Conservation (phyloP, 1,139 yeast species). For the Geotrichum histeridarum region DNA sequence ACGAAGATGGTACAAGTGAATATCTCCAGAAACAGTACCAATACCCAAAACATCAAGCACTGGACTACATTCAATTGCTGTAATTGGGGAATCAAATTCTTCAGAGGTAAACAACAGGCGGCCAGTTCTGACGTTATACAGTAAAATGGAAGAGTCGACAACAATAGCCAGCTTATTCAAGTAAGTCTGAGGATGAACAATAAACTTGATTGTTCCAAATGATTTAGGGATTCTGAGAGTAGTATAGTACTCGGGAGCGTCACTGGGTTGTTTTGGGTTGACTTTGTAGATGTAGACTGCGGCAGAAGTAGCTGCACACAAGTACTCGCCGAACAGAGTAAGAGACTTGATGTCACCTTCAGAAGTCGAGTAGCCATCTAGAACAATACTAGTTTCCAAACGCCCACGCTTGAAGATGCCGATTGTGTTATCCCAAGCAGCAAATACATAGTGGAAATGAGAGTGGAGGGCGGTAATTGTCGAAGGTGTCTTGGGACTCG, state of each 20-base stretch:
- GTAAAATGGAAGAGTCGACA: conserved; percentile 50
- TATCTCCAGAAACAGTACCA: conserved; percentile 67
- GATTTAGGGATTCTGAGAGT: conserved; percentile 51
- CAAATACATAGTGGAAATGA: conserved; percentile 80
- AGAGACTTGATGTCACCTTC: conserved; percentile 45
- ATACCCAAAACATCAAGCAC: conserved; percentile 78
- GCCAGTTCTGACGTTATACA: conserved; percentile 75
- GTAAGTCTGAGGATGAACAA: conserved; percentile 86
- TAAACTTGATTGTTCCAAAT: conserved; percentile 64
- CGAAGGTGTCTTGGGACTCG: conserved; percentile 67
- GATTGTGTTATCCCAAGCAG: conserved; percentile 63
- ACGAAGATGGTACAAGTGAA: conserved; percentile 61
- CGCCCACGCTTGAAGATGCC: conserved; percentile 83
- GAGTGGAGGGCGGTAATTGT: conserved; percentile 70
- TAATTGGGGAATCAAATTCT: conserved; percentile 41
- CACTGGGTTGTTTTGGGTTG: conserved; percentile 35
- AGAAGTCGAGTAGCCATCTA: conserved; percentile 28
- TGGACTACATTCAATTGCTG: conserved; percentile 76
- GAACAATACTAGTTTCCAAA: conserved; percentile 51
- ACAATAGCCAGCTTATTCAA: conserved; percentile 79
- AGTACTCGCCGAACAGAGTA: conserved; percentile 70
- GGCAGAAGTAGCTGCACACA: conserved; percentile 55
- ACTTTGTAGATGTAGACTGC: conserved; percentile 64
- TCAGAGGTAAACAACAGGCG: conserved; percentile 61
- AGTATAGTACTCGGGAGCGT: conserved; percentile 47